Evolutionary conservation across 768 basidiomycete genomes (phyloP).

Genomic region (Mycena pura): DNA sequence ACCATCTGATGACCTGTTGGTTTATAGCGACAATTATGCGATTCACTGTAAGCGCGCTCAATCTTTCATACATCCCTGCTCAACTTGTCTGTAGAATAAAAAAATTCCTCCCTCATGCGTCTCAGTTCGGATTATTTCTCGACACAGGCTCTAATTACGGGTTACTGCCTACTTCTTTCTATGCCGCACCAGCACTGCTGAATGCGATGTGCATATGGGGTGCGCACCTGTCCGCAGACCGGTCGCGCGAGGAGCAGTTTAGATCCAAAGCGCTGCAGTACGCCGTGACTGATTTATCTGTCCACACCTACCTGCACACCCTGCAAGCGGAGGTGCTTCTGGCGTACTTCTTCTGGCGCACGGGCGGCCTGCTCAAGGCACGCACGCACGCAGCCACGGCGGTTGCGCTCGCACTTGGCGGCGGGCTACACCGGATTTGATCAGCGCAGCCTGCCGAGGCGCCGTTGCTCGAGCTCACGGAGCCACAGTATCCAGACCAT

Average conservation of each 20-base stretch:
- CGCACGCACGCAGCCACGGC: constrained; percentile 63
- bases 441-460: constrained; percentile 37
- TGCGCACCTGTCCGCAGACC: constrained; percentile 33
- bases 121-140: constrained; percentile 74
- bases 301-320: constrained; percentile 56
- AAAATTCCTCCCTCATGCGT: constrained; percentile 61
- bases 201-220: constrained; percentile 43
- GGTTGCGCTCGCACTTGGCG: constrained; percentile 55
- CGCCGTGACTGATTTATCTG: constrained; percentile 50
- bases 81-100: constrained; percentile 52
- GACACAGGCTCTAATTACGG: too few relatives aligned
- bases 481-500: too few relatives aligned
- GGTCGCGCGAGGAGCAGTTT: not conserved
- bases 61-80: constrained; percentile 7
- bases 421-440: constrained; percentile 55
- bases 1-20: not conserved
- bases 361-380: constrained; percentile 65
- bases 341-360: constrained; percentile 67
- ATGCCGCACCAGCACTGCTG: constrained; percentile 32
- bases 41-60: constrained; percentile 26
- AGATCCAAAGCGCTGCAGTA: constrained; percentile 45
- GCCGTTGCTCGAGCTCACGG: constrained; percentile 43
- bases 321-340: constrained; percentile 71
- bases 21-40: constrained; percentile 37
- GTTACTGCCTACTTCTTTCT: too few relatives aligned